Percentiles rank a stretch among this genome's conserved stretches.
Evolutionary conservation across 306 rosid genomes (phyloP).

Genomic region (Glycine latifolia): DNA sequence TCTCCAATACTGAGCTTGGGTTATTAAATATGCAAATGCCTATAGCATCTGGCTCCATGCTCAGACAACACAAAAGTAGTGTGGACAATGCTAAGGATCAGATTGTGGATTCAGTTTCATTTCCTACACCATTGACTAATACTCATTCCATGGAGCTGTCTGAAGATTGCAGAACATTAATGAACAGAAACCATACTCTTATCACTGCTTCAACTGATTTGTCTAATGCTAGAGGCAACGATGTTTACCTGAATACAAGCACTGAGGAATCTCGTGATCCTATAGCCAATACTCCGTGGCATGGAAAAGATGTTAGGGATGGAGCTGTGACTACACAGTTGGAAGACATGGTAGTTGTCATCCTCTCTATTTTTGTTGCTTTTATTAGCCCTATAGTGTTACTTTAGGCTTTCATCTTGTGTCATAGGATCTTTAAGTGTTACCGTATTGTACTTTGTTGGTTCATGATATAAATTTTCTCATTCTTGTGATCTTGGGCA

Average conservation of each 20-base stretch:
- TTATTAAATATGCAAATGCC: constrained; percentile 54
- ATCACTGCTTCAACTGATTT: constrained; percentile 46
- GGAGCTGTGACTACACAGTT: constrained; percentile 54
- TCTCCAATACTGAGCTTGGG: constrained; percentile 60
- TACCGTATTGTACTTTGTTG: constrained; percentile 30
- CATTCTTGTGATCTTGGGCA: neutral
- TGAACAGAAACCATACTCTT: constrained; percentile 47
- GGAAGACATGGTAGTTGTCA: constrained; percentile 70
- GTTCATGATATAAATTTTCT: constrained; percentile 16
- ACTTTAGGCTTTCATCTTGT: constrained; percentile 35
- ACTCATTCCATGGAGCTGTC: constrained; percentile 53
- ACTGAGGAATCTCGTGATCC: constrained; percentile 55
- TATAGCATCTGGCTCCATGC: constrained; percentile 55
- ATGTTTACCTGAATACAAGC: constrained; percentile 44
- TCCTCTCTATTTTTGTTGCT: constrained; percentile 32
- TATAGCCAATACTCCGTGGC: constrained; percentile 52
- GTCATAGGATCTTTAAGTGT: constrained; percentile 30
- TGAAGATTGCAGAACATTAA: constrained; percentile 56
- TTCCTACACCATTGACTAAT: constrained; percentile 49
- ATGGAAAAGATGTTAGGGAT: constrained; percentile 56
- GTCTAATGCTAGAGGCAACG: constrained; percentile 50
- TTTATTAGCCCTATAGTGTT: constrained; percentile 12
- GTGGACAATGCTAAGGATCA: constrained; percentile 53
- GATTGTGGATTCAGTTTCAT: constrained; percentile 47
- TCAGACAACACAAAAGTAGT: constrained; percentile 55